A percentile compares a stretch with the other conserved stretches of the same genome.
Conservation (phyloP, 2,329 filamentous ascomycete genomes). For the Sporothrix protearum region DNA sequence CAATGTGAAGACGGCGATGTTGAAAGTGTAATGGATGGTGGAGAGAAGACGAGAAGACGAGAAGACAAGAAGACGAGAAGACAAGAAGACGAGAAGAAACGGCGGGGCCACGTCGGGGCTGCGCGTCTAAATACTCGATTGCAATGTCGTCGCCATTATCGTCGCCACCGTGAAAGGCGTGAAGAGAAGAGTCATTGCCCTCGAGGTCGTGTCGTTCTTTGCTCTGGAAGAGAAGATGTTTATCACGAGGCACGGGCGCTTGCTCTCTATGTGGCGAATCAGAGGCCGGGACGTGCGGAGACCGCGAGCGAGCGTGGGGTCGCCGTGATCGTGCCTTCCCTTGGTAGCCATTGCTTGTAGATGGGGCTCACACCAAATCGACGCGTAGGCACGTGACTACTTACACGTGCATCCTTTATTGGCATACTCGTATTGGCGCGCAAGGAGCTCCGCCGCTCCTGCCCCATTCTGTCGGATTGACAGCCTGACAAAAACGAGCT, state of each 20-base stretch:
- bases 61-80: no score
- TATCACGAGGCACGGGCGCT: not conserved
- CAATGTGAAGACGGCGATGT: not conserved
- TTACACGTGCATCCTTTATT: no score
- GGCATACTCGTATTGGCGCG: no score
- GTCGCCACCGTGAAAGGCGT: not conserved
- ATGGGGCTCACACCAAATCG: not conserved
- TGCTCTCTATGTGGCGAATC: slow-evolving; percentile 22
- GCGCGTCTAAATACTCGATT: not conserved
- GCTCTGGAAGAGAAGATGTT: not conserved
- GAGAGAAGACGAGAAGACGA: no score
- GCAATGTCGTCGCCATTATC: not conserved
- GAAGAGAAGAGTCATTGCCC: slow-evolving; percentile 1
- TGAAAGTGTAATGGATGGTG: not conserved
- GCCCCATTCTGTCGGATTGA: not conserved
- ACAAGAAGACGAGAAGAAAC: no score
- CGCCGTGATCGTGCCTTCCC: not conserved
- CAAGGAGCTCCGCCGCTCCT: not conserved
- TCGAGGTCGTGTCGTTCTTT: slow-evolving; percentile 10
- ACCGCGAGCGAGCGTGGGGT: not conserved
- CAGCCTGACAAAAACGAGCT: not conserved
- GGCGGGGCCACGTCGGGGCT: not conserved
- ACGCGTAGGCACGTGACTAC: slow-evolving; percentile 1
- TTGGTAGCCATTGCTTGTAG: not conserved
- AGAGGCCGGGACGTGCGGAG: not conserved